Percentiles rank a stretch among this genome's conserved stretches.
Conservation (phyloP, 352 stramenopile genomes). For the Pythium diclinum region DNA sequence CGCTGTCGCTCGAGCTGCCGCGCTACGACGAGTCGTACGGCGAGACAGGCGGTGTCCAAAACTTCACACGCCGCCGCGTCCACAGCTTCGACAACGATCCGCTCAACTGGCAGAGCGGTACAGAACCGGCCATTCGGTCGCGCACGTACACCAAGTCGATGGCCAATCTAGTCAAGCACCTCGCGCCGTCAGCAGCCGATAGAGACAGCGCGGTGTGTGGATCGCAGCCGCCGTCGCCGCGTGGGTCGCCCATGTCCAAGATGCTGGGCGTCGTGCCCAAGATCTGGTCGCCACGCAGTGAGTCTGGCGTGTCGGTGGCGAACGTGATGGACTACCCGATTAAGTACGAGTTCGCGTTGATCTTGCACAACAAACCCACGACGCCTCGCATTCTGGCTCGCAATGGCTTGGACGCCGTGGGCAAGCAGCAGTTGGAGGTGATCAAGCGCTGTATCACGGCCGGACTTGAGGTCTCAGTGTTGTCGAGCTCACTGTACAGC, state of each 20-base stretch:
- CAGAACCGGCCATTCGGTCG: constrained; percentile 38
- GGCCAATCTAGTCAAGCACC: constrained; percentile 75
- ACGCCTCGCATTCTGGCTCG: constrained; percentile 68
- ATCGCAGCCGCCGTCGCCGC: constrained; percentile 31
- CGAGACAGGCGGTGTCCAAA: constrained; percentile 21
- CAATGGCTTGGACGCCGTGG: constrained; percentile 68
- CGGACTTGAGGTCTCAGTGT: constrained; percentile 70
- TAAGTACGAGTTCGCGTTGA: constrained; percentile 83
- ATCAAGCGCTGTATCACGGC: constrained; percentile 73
- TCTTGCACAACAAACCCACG: constrained; percentile 81
- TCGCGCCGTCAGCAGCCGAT: constrained; percentile 43
- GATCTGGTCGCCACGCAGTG: constrained; percentile 69
- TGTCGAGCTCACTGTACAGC: constrained; percentile 77
- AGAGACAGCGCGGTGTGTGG: constrained; percentile 20
- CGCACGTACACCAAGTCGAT: constrained; percentile 80
- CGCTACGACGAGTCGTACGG: constrained; percentile 31
- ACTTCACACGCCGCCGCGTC: constrained; percentile 21
- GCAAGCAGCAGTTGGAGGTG: constrained; percentile 73
- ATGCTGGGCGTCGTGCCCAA: constrained; percentile 46
- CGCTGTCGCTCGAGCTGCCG: constrained; percentile 43
- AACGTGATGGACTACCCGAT: constrained; percentile 53
- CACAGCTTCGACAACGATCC: constrained; percentile 27
- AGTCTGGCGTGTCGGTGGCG: constrained; percentile 34
- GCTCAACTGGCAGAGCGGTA: constrained; percentile 11
- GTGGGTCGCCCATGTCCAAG: constrained; percentile 40